These are phyloP conservation scores for Diplodia sapinea DNA, from an alignment of 2,329 filamentous ascomycete genomes.

Conservation along the genomic window DNA sequence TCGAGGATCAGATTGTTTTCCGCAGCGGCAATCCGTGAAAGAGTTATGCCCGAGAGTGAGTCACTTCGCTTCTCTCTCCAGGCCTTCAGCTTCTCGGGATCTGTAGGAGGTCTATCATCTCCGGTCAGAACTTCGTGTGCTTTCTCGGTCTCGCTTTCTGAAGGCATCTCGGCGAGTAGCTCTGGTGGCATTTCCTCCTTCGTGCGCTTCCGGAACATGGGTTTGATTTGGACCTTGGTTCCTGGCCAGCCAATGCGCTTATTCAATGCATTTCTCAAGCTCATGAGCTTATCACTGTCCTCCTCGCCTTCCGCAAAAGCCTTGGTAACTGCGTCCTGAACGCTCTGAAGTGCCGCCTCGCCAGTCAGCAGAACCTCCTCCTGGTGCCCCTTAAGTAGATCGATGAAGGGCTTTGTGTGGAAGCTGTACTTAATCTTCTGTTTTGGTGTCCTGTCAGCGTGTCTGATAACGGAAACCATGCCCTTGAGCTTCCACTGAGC, in stretches of 20 bases:
- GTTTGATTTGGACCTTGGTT: constrained; percentile 98
- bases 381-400: constrained; percentile 90
- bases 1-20: constrained; percentile 93
- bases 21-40: constrained; percentile 90
- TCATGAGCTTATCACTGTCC: constrained; percentile 82
- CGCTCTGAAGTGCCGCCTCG: constrained; percentile 84
- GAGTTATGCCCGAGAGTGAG: constrained; percentile 85
- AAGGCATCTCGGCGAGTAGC: constrained; percentile 35
- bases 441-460: constrained; percentile 96
- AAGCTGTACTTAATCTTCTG: constrained; percentile 99
- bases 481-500: constrained; percentile 98
- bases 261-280: constrained; percentile 82
- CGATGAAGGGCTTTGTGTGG: constrained; percentile 94
- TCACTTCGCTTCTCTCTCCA: constrained; percentile 62
- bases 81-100: constrained; percentile 37
- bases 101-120: constrained; percentile 17
- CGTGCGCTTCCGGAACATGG: constrained; percentile 93
- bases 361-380: constrained; percentile 95
- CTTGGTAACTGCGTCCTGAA: constrained; percentile 82
- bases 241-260: constrained; percentile 95
- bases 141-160: constrained; percentile 37
- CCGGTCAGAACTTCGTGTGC: neutral
- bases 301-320: constrained; percentile 81
- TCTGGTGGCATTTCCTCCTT: constrained; percentile 60
- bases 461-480: constrained; percentile 93